These are phyloP conservation scores for Penicillium alfredii DNA, from an alignment of 495 filamentous ascomycete genomes.

Conservation along the genomic window DNA sequence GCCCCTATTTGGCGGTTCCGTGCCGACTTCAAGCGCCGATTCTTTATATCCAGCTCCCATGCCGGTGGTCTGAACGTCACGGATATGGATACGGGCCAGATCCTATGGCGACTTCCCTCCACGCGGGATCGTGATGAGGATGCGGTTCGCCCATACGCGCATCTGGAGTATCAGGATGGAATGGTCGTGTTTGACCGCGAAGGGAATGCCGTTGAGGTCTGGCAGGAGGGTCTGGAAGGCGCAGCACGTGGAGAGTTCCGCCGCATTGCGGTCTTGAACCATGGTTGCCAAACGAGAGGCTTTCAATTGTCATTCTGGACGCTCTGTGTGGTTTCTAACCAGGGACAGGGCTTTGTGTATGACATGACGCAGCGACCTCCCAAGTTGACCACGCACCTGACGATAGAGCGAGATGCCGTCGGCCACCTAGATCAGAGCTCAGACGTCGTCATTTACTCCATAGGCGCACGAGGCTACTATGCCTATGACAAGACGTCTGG, in stretches of 20 bases:
- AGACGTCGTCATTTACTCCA: constrained; percentile 35
- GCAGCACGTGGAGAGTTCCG: constrained; percentile 32
- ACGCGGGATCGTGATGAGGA: constrained; percentile 22
- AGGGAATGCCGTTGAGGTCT: constrained; percentile 35
- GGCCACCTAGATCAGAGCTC: constrained; percentile 36
- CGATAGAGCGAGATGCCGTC: constrained; percentile 28
- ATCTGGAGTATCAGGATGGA: constrained; percentile 40
- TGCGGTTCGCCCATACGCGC: constrained; percentile 31
- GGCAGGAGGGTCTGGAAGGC: constrained; percentile 29
- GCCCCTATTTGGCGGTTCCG: constrained; percentile 38
- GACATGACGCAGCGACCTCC: constrained; percentile 37
- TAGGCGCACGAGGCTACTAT: constrained; percentile 33
- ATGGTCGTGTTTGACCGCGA: constrained; percentile 38
- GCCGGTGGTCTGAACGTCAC: constrained; percentile 35
- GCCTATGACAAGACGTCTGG: constrained; percentile 29
- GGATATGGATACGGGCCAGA: constrained; percentile 32
- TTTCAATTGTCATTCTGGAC: constrained; percentile 37
- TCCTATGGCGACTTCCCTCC: constrained; percentile 35
- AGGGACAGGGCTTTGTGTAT: constrained; percentile 37
- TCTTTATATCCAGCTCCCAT: constrained; percentile 36
- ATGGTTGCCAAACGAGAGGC: constrained; percentile 35
- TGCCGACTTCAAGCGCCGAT: constrained; percentile 35
- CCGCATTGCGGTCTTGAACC: constrained; percentile 30
- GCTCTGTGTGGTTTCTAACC: constrained; percentile 35
- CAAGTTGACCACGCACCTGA: constrained; percentile 20